These are phyloP conservation scores for Mallotus japonicus DNA, from an alignment of 441 rosid genomes.

Conservation along the genomic window DNA sequence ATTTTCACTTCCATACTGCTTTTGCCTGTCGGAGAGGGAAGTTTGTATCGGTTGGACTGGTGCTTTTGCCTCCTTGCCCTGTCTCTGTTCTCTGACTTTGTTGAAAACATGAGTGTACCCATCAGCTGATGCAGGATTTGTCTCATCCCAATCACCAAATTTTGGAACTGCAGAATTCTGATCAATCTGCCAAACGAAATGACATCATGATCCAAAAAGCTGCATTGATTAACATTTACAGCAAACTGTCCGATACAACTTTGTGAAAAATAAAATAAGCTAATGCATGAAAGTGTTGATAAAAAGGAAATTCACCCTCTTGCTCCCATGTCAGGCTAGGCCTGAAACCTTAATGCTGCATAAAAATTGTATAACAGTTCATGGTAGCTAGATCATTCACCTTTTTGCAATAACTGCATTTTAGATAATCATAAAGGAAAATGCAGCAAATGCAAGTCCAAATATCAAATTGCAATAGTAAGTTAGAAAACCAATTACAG, in stretches of 20 bases:
- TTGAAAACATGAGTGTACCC: slow-evolving; percentile 80
- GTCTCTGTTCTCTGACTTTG: slow-evolving; percentile 70
- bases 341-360: not conserved
- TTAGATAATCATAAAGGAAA: not conserved
- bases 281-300: not conserved
- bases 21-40: slow-evolving; percentile 30
- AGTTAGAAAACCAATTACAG: not conserved
- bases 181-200: slow-evolving; percentile 45
- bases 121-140: slow-evolving; percentile 76
- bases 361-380: too few species aligned
- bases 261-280: not conserved
- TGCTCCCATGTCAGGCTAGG: not conserved
- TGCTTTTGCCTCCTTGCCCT: slow-evolving; percentile 31
- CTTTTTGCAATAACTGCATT: too few species aligned
- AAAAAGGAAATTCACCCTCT: not conserved
- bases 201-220: not conserved
- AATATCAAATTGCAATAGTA: not conserved
- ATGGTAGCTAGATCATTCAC: too few species aligned
- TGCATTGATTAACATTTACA: not conserved
- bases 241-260: not conserved
- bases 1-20: slow-evolving; percentile 4
- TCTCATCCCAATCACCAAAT: slow-evolving; percentile 94
- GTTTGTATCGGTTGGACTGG: slow-evolving; percentile 39
- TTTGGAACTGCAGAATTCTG: slow-evolving; percentile 73
- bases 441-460: not conserved